Evolutionary conservation across 2,329 filamentous ascomycete genomes (phyloP), one percentile per base, ranked within the genome.

Genomic region (Trichoderma citrinoviride): DNA sequence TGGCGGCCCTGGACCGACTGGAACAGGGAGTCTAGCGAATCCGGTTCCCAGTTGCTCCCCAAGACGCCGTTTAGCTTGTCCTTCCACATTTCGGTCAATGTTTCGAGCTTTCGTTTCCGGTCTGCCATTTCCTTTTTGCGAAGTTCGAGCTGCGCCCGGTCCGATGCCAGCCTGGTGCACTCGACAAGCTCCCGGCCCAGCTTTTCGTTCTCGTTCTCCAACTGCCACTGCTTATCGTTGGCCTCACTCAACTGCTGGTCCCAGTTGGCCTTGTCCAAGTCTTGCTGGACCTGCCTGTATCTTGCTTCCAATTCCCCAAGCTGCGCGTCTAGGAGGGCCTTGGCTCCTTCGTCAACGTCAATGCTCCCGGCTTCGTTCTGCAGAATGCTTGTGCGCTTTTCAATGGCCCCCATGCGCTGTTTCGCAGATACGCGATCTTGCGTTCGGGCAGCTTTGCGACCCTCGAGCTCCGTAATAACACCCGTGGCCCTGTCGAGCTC

Each of bases 141-240:
- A 70, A 91, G 88, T 65, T 96, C 91, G 12, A 99, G 83, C 70
- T 91, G 89, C 14, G 94, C 95, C 43, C 93, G 85, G 67, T 96
- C 93, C 4, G 89, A 87, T 6, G 93, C 92, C 65, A 91, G 85
- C 65, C 89, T 88, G 2, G 91, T 96, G 65, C 90, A 92, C 71
- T 96, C 90, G 8, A 93, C 85, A 41, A 97, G 85, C 73, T 98
- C 94, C n/a, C 84, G 80, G 50, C 90, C 89, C 29, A 98, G 82
- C 69, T 83, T 87, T 41, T 90, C 87, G 66, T 85, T 89, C 71
- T 90, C 87, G 21, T 85, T 86, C 71, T 97, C 92, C 1, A 96
- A 78, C 49, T 84, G 81, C 67, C 86, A 85, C 12, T 96, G 80
- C 67, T 87, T 84, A 15, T 81, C 77, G 57, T 92, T 89, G 60